Evolutionary conservation across 2,329 filamentous ascomycete genomes (phyloP), one percentile per base, ranked within the genome.

Genomic region (Verticillium nubilum): DNA sequence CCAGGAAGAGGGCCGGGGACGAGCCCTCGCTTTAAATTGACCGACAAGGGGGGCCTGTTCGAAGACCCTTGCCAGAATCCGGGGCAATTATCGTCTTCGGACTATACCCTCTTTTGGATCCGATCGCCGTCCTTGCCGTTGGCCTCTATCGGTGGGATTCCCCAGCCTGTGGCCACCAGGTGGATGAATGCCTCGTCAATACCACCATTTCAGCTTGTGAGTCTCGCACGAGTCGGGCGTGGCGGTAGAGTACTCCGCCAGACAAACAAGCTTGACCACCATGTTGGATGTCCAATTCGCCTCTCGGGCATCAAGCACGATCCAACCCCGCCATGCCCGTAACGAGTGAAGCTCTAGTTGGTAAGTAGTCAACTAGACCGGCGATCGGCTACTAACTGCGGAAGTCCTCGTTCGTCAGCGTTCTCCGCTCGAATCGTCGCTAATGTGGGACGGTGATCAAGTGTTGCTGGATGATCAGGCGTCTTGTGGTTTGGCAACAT

Each of bases 11-110:
- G 26, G 17, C 52, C 25, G 25, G 60, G 58, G 56, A 26, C 54
- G 52, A 62, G 54, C 47, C 37, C 35, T 57, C 56, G 35, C 56
- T 42, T 57, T 57, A 42, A 52, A 57, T 33, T 52, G 55, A n/a
- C 15, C n/a, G 42, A 52, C 56, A 62, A 54, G 52, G 56, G 58
- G 47, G 35, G 54, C 29, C 58, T 50, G 19, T 12, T 13, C 10
- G 42, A 58, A 57, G 57, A 58, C 53, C 59, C 37, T 52, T 57
- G 56, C 57, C 61, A 57, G 56, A 64, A 64, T 64, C 62, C 61
- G 62, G 62, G 62, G 62, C 62, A 64, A 27, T 25, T 25, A 37
- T 57, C 54, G 29, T 37, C 37, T 25, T 53, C 62, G 62, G 62
- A 56, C 29, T 55, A 57, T 58, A 52, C 53, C 62, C 59, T 29